Base-by-base conservation (phyloP, 352 stramenopile genomes). In the Hyphochytrium catenoides region DNA sequence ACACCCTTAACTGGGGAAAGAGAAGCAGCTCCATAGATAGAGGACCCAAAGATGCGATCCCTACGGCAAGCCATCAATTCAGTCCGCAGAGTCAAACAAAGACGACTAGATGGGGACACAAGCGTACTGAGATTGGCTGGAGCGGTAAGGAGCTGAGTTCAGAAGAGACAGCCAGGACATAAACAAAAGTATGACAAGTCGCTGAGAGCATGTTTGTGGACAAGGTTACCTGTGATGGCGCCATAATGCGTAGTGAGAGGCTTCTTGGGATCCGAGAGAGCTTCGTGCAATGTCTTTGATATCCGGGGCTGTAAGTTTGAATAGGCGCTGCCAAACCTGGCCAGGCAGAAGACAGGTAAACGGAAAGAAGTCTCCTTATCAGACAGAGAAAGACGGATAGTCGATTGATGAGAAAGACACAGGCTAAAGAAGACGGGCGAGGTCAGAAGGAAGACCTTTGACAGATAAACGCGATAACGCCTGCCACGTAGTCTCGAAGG, bases 21-120 rank as follows among this genome's bases (percentile, higher is more conserved):
- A 93, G 56, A 53, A 95, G 70, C 8, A 62, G 75, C 53, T 93
- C 77, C 40, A 95, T 69, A 14, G 85, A 75, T 12, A 89, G 59
- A 25, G 74, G 62, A n/a, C 83, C 83, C 50, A 95, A 68, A 21
- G 75, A 68, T 22, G 83, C 60, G 51, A 91, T 70, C 5, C 63
- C 63, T 76, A 29, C 3, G n/a, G 2, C 31, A 17, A 24, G 15
- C 21, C 1, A 21, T 8, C 8, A 26, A 4, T 9, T 32, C 15
- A 24, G n/a, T n/a, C n/a, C n/a, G n/a, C n/a, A n/a, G n/a, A n/a
- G n/a, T n/a, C n/a, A n/a, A n/a, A n/a, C n/a, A n/a, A n/a, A n/a
- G n/a, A n/a, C n/a, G n/a, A n/a, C n/a, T n/a, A n/a, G n/a, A n/a
- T n/a, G n/a, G n/a, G n/a, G n/a, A n/a, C n/a, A n/a, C n/a, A n/a